Percentiles rank a stretch among this genome's conserved stretches.
Conservation (phyloP, 1,139 yeast genomes). For the Hyphopichia pseudoburtonii region DNA sequence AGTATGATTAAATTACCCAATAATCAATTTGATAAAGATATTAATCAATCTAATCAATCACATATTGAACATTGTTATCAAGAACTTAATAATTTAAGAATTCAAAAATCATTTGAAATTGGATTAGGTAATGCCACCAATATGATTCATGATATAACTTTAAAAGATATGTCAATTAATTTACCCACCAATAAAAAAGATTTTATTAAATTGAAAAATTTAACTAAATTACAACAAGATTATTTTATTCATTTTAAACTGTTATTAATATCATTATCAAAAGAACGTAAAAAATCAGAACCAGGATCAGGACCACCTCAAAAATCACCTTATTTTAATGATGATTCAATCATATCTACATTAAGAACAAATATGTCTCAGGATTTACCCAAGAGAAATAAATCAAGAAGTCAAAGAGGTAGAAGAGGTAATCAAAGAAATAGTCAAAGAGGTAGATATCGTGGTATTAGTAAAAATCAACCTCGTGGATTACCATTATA, state of each 20-base stretch:
- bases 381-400: too few species aligned
- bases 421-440: not conserved
- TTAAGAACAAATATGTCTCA: too few species aligned
- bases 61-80: slow-evolving; percentile 39
- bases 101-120: slow-evolving; percentile 42
- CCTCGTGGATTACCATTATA: slow-evolving; percentile 8
- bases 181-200: slow-evolving; percentile 58
- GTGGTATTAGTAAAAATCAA: too few species aligned
- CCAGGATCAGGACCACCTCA: not conserved
- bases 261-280: slow-evolving; percentile 35
- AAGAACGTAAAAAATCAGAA: slow-evolving; percentile 25
- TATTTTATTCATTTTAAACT: slow-evolving; percentile 51
- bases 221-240: slow-evolving; percentile 37
- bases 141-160: slow-evolving; percentile 48
- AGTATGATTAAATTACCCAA: slow-evolving; percentile 18
- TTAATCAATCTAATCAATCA: slow-evolving; percentile 16
- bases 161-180: slow-evolving; percentile 54
- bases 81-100: slow-evolving; percentile 47
- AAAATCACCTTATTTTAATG: slow-evolving; percentile 13
- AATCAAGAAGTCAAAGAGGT: not conserved
- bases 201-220: slow-evolving; percentile 42
- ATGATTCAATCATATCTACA: too few species aligned
- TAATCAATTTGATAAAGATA: slow-evolving; percentile 12
- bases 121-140: slow-evolving; percentile 38
- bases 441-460: not conserved